Conservation (phyloP, 2,329 filamentous ascomycete species). For the Exophiala bonariae region DNA sequence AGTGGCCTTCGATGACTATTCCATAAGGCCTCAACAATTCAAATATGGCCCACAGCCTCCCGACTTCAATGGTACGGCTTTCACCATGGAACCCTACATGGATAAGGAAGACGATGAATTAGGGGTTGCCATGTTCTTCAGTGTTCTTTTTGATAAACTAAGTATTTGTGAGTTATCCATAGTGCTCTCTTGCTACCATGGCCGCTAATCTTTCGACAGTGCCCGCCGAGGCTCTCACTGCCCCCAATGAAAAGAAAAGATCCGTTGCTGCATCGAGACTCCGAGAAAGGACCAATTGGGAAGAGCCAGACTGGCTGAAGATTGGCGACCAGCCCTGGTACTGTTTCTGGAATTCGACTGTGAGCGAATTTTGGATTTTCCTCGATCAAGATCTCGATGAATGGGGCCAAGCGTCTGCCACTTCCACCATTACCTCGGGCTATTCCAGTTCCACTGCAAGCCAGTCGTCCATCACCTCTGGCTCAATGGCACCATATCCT, state of each 20-base stretch:
- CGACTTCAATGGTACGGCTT: conserved; percentile 41
- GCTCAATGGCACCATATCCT: conserved; percentile 7
- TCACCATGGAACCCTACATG: conserved; percentile 54
- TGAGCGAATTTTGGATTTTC: conserved; percentile 68
- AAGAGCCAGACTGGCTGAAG: conserved; percentile 43
- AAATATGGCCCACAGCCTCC: conserved; percentile 65
- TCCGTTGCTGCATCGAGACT: conserved; percentile 14
- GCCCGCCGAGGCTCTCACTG: conserved; percentile 37
- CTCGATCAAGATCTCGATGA: conserved; percentile 52
- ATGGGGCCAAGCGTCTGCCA: conserved; percentile 23
- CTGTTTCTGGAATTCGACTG: conserved; percentile 68
- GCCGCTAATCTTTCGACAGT: conserved; percentile 24
- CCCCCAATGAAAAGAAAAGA: conserved; percentile 32
- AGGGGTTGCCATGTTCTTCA: conserved; percentile 66
- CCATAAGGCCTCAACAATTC: conserved; percentile 40
- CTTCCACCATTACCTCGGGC: conserved; percentile 19
- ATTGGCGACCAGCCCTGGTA: conserved; percentile 67
- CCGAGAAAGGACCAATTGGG: conserved; percentile 26
- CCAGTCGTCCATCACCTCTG: background rate
- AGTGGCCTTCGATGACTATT: conserved; percentile 41
- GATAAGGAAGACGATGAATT: conserved; percentile 57
- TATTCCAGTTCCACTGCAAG: conserved; percentile 2
- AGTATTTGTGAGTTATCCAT: conserved; percentile 46
- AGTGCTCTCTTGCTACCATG: conserved; percentile 1
- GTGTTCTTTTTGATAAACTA: conserved; percentile 63